Evolutionary conservation across 495 filamentous ascomycete genomes (phyloP), one percentile per base, ranked within the genome.

Genomic region (Aspergillus baeticus): DNA sequence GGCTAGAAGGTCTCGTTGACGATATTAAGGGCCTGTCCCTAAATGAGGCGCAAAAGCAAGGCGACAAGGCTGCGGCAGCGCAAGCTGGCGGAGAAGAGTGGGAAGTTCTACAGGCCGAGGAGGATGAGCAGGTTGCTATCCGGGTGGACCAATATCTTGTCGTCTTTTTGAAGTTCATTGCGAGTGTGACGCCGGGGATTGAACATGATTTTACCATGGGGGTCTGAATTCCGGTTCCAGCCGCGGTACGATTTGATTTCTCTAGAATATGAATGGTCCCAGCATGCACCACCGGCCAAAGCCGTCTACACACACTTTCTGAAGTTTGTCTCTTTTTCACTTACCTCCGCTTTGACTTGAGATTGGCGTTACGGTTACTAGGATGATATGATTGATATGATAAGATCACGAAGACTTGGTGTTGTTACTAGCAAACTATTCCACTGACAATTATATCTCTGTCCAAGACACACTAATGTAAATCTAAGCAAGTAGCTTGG

Each of bases 121-220:
- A 84, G 44, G 90, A 94, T 47, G 87, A 92, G 46, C 90, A 94
- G 68, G 86, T 90, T 29, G 92, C 92, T 2, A 97, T 96, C 57
- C 81, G 95, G 14, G 95, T 97, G 41, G 95, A 99, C 70, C 94
- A 98, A 76, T 98, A 98, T 67, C 73, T 98, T 59, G 90, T 98
- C 21, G 95, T 98, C 2, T 98, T 98, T 69, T 76, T 98, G 60
- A 98, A 98, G 76, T 98, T 98, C 71, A 95, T 98, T 81, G 92
- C 94, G 11, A 92, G 89, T 57, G 93, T 98, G 22, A 97, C 93
- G 20, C 94, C 94, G 7, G 91, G 91, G 13, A 97, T 98, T 68
- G 94, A 98, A 75, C 90, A 98, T 68, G 94, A 98, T 69, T 97
- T 95, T 69, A 98, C 94, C 1, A 98, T 98, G 92, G 91, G 93